A percentile compares a stretch with the other conserved stretches of the same genome.
Conservation (phyloP, 805 yeast species). For the Nakazawaea pomicola region DNA sequence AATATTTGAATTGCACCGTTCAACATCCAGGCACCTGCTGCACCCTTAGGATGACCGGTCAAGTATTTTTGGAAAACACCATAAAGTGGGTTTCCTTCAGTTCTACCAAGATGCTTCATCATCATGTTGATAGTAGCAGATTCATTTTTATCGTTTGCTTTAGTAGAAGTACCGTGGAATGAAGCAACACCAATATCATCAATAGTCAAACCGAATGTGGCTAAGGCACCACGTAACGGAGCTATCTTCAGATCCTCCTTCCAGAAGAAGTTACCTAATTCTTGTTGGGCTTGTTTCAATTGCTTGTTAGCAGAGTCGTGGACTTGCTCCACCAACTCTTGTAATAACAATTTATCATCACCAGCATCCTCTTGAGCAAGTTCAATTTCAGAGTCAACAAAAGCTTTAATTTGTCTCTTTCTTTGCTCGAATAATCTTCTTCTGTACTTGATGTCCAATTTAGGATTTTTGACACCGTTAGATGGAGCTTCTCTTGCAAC, state of each 20-base stretch:
- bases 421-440: constrained; percentile 83
- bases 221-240: constrained; percentile 95
- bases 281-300: constrained; percentile 80
- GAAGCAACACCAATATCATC: constrained; percentile 97
- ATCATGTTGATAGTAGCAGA: constrained; percentile 83
- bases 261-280: constrained; percentile 96
- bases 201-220: constrained; percentile 85
- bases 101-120: constrained; percentile 94
- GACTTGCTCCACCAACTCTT: constrained; percentile 85
- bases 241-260: constrained; percentile 89
- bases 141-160: constrained; percentile 98
- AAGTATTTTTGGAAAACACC: constrained; percentile 99
- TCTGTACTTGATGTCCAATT: constrained; percentile 89
- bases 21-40: constrained; percentile 99
- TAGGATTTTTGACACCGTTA: constrained; percentile 69
- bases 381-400: constrained; percentile 81
- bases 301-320: constrained; percentile 81
- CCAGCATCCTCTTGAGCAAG: constrained; percentile 68
- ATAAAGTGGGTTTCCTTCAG: constrained; percentile 94
- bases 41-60: constrained; percentile 99
- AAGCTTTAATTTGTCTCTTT: constrained; percentile 66
- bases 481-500: constrained; percentile 94
- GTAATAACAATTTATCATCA: constrained; percentile 47
- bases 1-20: constrained; percentile 95
- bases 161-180: constrained; percentile 98